phyloP scores from a whole-genome alignment of 345 rosid species.

The Eucalyptus leucophloia region DNA sequence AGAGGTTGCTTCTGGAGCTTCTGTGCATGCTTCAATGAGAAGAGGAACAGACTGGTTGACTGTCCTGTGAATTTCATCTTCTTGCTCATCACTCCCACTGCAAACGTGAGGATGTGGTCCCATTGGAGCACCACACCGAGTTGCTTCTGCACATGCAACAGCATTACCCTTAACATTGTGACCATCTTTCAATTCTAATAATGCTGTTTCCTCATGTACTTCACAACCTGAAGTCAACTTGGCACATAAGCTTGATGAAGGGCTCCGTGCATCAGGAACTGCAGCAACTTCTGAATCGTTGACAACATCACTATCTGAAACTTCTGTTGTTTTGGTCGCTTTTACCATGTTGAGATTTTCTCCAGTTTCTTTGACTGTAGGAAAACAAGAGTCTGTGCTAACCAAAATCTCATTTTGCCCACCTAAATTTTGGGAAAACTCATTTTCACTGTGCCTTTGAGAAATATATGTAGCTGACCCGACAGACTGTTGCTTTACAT shows the following conservation, averaged over 20 bases:
- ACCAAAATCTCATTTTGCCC: not conserved
- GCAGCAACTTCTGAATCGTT: not conserved
- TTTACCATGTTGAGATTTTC: not conserved
- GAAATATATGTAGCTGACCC: not conserved
- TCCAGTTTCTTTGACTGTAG: not conserved
- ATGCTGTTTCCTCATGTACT: not conserved
- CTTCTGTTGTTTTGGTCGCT: not conserved
- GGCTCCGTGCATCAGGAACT: not conserved
- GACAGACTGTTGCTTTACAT: slow-evolving; percentile 1
- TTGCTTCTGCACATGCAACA: not conserved
- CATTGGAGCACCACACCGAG: not conserved
- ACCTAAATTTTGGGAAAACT: not conserved
- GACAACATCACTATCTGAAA: not conserved
- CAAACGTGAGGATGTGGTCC: not conserved
- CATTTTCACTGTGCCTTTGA: not conserved
- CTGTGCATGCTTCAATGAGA: slow-evolving; percentile 4
- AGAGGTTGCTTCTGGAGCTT: slow-evolving; percentile 1
- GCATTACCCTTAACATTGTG: not conserved
- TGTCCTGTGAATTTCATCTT: not conserved
- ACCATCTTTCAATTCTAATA: not conserved
- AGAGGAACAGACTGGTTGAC: not conserved
- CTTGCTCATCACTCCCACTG: not conserved
- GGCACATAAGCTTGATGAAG: not conserved
- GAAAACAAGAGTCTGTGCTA: not conserved
- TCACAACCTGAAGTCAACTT: not conserved